These are phyloP conservation scores for Pseudogymnoascus sp. DNA, from an alignment of 2,329 filamentous ascomycete species.

Conservation along the genomic window DNA sequence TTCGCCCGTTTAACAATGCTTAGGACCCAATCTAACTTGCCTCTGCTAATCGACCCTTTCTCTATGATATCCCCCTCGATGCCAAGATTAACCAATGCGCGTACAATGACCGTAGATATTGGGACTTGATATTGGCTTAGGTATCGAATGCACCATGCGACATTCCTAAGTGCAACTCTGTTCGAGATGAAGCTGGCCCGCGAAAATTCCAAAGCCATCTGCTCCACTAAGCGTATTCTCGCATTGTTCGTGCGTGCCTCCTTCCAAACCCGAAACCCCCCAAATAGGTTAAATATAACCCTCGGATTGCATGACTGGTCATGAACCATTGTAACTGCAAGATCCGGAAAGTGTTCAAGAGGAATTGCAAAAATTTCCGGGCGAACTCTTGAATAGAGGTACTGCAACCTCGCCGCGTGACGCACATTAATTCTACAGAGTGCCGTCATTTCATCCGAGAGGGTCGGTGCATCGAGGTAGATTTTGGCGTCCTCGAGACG, in stretches of 20 bases:
- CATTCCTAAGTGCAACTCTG: conserved; percentile 21
- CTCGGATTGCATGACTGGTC: not conserved
- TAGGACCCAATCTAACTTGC: conserved; percentile 20
- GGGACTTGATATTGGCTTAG: conserved; percentile 18
- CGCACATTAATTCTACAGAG: not conserved
- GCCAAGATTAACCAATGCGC: conserved; percentile 17
- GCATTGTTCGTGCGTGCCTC: conserved; percentile 12
- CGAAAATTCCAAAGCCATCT: conserved; percentile 24
- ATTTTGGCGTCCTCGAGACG: not conserved
- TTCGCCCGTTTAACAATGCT: conserved; percentile 17
- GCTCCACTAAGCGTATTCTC: conserved; percentile 16
- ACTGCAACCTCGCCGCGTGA: not conserved
- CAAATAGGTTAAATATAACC: conserved; percentile 2
- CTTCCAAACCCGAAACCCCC: conserved; percentile 1
- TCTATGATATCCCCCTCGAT: conserved; percentile 18
- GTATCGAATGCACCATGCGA: conserved; percentile 21
- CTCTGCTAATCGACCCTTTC: conserved; percentile 14
- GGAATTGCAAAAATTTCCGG: not conserved
- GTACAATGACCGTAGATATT: conserved; percentile 16
- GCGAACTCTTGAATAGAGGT: conserved; percentile 3
- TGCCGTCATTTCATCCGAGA: conserved; percentile 5
- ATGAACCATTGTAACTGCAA: conserved; percentile 8
- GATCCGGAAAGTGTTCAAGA: conserved; percentile 3
- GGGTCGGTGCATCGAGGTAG: not conserved
- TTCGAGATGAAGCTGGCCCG: conserved; percentile 9